A percentile compares a stretch with the other conserved stretches of the same genome.
phyloP scores from a whole-genome alignment of 352 stramenopile genomes.

The Phytophthora idaei region DNA sequence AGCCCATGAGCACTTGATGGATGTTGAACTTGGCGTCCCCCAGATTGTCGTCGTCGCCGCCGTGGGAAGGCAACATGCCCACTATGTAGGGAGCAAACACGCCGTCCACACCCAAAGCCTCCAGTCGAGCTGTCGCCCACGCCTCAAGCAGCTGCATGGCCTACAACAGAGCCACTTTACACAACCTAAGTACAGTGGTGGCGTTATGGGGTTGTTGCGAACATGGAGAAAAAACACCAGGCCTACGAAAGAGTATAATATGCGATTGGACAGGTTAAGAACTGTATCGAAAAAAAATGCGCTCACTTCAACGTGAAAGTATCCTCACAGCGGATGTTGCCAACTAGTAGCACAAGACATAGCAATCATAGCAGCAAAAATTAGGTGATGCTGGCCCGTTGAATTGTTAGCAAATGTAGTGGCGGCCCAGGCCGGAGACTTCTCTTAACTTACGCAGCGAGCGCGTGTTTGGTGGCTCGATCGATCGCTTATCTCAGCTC shows the following conservation, averaged over 20 bases:
- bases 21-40: slow-evolving; percentile 76
- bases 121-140: slow-evolving; percentile 70
- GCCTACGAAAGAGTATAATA: slow-evolving; percentile 2
- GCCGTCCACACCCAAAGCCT: slow-evolving; percentile 76
- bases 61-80: slow-evolving; percentile 59
- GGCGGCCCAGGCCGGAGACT: too few relatives aligned
- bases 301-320: neutral
- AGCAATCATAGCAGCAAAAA: too few relatives aligned
- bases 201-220: neutral
- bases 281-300: neutral
- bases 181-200: slow-evolving; percentile 14
- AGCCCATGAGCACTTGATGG: slow-evolving; percentile 86
- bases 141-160: slow-evolving; percentile 59
- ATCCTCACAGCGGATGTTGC: too few relatives aligned
- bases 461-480: too few relatives aligned
- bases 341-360: too few relatives aligned
- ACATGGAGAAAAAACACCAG: slow-evolving; percentile 17
- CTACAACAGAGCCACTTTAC: neutral
- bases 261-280: neutral
- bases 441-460: too few relatives aligned
- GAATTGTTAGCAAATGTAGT: too few relatives aligned
- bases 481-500: too few relatives aligned
- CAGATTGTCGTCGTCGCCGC: slow-evolving; percentile 48
- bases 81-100: slow-evolving; percentile 88
- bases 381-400: too few relatives aligned